These are phyloP conservation scores for Suillus fuscotomentosus DNA, from an alignment of 768 basidiomycete genomes.

Conservation along the genomic window DNA sequence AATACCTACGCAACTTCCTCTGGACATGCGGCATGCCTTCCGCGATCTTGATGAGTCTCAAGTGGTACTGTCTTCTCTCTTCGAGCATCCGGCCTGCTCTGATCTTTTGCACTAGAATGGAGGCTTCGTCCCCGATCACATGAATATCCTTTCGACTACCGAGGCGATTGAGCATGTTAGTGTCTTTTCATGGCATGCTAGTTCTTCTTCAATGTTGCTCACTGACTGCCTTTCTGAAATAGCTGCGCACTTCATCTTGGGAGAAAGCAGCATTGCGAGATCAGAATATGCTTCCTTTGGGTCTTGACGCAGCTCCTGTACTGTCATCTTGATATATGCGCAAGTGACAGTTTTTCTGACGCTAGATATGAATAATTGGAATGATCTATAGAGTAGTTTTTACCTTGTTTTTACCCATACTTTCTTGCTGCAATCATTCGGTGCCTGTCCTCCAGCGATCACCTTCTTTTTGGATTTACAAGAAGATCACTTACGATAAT, in stretches of 20 bases:
- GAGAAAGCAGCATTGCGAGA: slow-evolving; percentile 44
- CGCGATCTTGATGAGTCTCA: slow-evolving; percentile 66
- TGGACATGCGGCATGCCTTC: slow-evolving; percentile 65
- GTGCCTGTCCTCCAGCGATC: not conserved
- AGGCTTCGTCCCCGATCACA: slow-evolving; percentile 63
- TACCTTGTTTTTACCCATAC: not conserved
- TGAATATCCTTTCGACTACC: slow-evolving; percentile 63
- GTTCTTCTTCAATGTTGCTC: not conserved
- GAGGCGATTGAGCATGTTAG: slow-evolving; percentile 62
- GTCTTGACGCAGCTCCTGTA: slow-evolving; percentile 37
- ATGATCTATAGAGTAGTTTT: not conserved
- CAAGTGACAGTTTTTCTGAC: not conserved
- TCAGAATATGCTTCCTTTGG: slow-evolving; percentile 55
- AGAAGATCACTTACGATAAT: not conserved
- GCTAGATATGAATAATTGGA: not conserved
- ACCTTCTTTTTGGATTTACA: not conserved
- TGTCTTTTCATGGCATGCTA: not conserved
- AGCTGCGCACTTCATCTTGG: slow-evolving; percentile 61
- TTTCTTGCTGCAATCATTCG: not conserved
- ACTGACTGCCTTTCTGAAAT: not conserved
- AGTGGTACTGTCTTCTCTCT: slow-evolving; percentile 43
- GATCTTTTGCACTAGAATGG: slow-evolving; percentile 38
- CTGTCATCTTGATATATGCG: slow-evolving; percentile 8
- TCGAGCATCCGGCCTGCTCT: not conserved
- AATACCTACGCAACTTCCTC: slow-evolving; percentile 71